Percentiles rank a stretch among this genome's conserved stretches.
Evolutionary conservation across 352 stramenopile species (phyloP).

Genomic region (Phytopythium ostracodes): DNA sequence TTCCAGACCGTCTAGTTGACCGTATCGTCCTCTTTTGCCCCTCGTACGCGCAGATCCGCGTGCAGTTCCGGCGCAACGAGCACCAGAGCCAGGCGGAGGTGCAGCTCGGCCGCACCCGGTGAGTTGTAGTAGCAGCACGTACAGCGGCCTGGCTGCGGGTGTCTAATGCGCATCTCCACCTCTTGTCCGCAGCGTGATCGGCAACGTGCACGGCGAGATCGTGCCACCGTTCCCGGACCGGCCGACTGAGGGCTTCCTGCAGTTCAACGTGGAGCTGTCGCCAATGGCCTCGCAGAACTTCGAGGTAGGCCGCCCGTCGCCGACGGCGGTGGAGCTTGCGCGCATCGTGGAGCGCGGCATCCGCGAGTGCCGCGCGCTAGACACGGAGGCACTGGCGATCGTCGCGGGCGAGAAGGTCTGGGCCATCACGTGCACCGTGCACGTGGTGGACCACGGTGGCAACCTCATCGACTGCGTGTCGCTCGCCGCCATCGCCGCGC

Average conservation of each 20-base stretch:
- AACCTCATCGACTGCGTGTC: conserved; percentile 91
- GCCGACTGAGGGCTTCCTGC: conserved; percentile 83
- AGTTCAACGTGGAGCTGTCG: conserved; percentile 83
- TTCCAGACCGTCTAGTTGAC: too few species aligned
- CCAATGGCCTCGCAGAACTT: conserved; percentile 82
- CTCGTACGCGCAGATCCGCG: conserved; percentile 32
- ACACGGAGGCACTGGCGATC: conserved; percentile 94
- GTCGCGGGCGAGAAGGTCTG: conserved; percentile 92
- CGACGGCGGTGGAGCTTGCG: conserved; percentile 73
- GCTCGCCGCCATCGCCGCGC: conserved; percentile 90
- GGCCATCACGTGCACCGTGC: conserved; percentile 89
- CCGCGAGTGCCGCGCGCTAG: conserved; percentile 88
- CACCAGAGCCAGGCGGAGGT: conserved; percentile 76
- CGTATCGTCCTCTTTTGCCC: background rate
- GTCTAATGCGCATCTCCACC: too few species aligned
- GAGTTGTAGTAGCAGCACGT: conserved; percentile 5
- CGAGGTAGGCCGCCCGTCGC: conserved; percentile 45
- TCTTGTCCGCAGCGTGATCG: conserved; percentile 45
- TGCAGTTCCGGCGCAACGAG: conserved; percentile 80
- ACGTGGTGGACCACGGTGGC: conserved; percentile 90
- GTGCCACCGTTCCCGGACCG: conserved; percentile 83
- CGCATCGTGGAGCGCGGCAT: conserved; percentile 90
- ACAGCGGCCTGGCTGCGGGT: too few species aligned
- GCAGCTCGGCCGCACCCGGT: conserved; percentile 73
- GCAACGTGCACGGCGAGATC: conserved; percentile 81